Base-by-base conservation (phyloP, 805 yeast species). In the Yarrowia phangngaensis region DNA sequence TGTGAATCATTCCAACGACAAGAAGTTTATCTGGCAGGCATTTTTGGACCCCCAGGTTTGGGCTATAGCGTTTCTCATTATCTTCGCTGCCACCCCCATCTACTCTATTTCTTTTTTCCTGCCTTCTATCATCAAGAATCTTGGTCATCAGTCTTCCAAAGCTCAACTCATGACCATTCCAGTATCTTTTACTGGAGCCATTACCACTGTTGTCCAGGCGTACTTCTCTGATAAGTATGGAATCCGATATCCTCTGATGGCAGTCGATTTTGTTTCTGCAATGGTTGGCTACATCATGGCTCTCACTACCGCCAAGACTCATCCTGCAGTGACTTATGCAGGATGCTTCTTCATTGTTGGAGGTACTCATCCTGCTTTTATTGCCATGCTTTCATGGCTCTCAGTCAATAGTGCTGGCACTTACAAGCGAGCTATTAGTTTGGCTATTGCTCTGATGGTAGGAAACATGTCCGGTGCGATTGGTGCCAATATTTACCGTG, bases 391-490 rank as follows among this genome's bases (percentile, higher is more conserved):
- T 19, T 77, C 83, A 58, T 78, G 82, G 82, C 62, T 72, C 29
- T 69, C 80, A 3, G 64, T 77, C 52, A 78, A 78, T 54, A 69
- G 71, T 52, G 73, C 74, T 11, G 80, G 82, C 11, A 80, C 77
- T 57, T 60, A 71, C 22, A 67, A 81, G 60, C 75, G 78, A 53
- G 69, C 73, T 17, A 72, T 72, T 17, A 76, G 75, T 13, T 68
- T 77, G 30, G 77, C 76, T 4, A 68, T 73, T 64, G 76, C 76
- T 52, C 72, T 79, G 57, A 82, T 82, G 2, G 74, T 78, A 57
- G 84, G 83, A 51, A 78, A 78, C 62, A 74, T 78, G 56, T 82
- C 82, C 43, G 83, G 82, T 55, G 78, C 78, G 54, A 70, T 78
- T 50, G 65, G 81, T 20, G 59, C 80, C 3, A 78, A 69, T 55